Conservation (phyloP, 176 grass and related monocot genomes). For the Chrysopogon serrulatus region DNA sequence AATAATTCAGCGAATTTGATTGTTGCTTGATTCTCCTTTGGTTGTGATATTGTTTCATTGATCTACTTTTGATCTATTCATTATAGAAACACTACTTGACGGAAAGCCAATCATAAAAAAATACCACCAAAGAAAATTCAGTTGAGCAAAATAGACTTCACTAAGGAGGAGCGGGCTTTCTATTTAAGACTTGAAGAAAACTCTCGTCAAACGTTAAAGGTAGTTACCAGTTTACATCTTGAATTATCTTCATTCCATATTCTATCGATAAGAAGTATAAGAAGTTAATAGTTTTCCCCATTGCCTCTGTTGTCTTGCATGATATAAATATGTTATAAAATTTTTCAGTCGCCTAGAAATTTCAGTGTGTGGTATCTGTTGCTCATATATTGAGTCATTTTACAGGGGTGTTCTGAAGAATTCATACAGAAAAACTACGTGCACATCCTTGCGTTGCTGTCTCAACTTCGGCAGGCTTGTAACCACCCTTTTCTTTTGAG, state of each 20-base stretch:
- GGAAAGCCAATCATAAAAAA: constrained; percentile 90
- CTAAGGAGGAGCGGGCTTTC: constrained; percentile 72
- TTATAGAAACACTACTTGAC: constrained; percentile 66
- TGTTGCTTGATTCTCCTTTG: neutral
- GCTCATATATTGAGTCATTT: constrained; percentile 4
- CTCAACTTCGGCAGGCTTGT: constrained; percentile 85
- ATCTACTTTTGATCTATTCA: constrained; percentile 11
- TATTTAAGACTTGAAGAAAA: constrained; percentile 80
- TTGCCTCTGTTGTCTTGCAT: neutral
- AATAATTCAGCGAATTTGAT: neutral
- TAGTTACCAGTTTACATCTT: constrained; percentile 12
- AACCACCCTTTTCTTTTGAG: constrained; percentile 77
- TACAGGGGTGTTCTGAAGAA: constrained; percentile 29
- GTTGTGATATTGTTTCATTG: constrained; percentile 4
- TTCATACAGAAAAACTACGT: constrained; percentile 75
- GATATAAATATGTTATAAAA: neutral
- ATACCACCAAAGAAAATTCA: constrained; percentile 69
- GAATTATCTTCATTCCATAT: neutral
- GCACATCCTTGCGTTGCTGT: constrained; percentile 72
- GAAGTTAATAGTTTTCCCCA: neutral
- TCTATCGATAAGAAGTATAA: neutral
- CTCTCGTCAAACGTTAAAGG: constrained; percentile 79
- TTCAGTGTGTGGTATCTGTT: neutral
- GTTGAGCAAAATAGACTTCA: constrained; percentile 73
- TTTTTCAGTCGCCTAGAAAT: neutral